A percentile compares a stretch with the other conserved stretches of the same genome.
Conservation (phyloP, 768 basidiomycete species). For the Lentinula sp. region DNA sequence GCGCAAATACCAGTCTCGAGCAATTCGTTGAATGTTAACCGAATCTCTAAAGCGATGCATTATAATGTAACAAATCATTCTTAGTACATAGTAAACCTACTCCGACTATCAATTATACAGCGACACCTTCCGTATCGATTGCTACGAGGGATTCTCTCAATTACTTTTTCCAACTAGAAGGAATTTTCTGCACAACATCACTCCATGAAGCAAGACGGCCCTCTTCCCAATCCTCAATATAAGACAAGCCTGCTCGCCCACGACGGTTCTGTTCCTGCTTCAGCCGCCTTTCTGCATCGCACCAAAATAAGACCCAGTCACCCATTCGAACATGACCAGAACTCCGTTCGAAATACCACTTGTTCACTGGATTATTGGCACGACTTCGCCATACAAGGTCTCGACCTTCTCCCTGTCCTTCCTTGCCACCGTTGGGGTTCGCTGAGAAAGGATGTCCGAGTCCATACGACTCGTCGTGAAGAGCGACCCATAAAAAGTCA, state of each 20-base stretch:
- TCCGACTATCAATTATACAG: neutral
- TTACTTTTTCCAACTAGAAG: conserved; percentile 67
- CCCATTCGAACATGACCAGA: conserved; percentile 85
- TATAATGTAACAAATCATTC: neutral
- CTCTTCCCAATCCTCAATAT: conserved; percentile 71
- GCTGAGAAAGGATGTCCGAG: conserved; percentile 89
- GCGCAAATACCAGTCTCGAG: conserved; percentile 4
- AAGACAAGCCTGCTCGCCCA: conserved; percentile 58
- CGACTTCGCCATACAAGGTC: conserved; percentile 96
- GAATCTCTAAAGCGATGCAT: neutral
- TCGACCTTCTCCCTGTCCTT: conserved; percentile 82
- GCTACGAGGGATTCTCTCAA: neutral
- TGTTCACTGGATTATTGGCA: conserved; percentile 92
- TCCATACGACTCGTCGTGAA: conserved; percentile 98
- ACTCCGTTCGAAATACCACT: conserved; percentile 98
- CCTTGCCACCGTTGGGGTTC: conserved; percentile 92
- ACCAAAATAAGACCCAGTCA: conserved; percentile 96
- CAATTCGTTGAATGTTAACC: neutral
- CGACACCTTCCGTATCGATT: neutral
- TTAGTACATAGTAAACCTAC: neutral
- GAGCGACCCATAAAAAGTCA: conserved; percentile 97
- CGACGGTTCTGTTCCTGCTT: conserved; percentile 64
- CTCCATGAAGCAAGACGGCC: conserved; percentile 70
- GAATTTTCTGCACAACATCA: conserved; percentile 59
- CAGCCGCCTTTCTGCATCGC: conserved; percentile 88